Evolutionary conservation across 2,329 filamentous ascomycete genomes (phyloP), one percentile per base, ranked within the genome.

Genomic region (Coniochaeta sp.): DNA sequence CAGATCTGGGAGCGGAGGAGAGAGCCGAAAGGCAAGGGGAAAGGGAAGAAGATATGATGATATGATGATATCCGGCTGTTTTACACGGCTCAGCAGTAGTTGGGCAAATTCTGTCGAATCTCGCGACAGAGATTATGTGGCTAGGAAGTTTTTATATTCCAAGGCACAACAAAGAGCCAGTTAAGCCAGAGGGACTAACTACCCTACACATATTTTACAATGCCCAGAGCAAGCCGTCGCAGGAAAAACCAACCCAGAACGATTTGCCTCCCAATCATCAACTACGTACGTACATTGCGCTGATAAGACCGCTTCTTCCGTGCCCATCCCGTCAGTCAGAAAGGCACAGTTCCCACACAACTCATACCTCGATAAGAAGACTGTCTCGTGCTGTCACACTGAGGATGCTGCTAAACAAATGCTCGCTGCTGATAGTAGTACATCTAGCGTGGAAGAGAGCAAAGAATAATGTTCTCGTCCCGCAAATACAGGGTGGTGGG

Each of bases 1-100:
- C 96, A 98, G 83, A 86, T 99, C 52, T 98, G 95, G 95, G 95
- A 98, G 79, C 82, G 89, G 73, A 84, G 92, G 74, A 88, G 84
- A 70, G 79, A 78, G 62, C 71, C 75, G 16, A 60, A 59, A 16
- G 68, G 65, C 5, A 76, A 75, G 67, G 72, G 71, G 42, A 81
- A 76, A 64, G 71, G 67, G 56, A 65, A 42, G 60, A 55, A 65
- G 40, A 60, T 42, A n/a, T 40, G 16, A n/a, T n/a, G n/a, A n/a
- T n/a, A n/a, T n/a, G n/a, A n/a, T 34, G 32, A 34, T 34, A 34
- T 34, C 32, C 6, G 32, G 32, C 32, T 34, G 32, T 34, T 32
- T 32, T 32, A 4, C 5, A 32, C 9, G 30, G n/a, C n/a, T n/a
- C n/a, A 32, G 30, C 30, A 32, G 9, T 32, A 32, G 30, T 9